phyloP scores from a whole-genome alignment of 192 early-diverging fungal genomes.

The Coemansia sp. region DNA sequence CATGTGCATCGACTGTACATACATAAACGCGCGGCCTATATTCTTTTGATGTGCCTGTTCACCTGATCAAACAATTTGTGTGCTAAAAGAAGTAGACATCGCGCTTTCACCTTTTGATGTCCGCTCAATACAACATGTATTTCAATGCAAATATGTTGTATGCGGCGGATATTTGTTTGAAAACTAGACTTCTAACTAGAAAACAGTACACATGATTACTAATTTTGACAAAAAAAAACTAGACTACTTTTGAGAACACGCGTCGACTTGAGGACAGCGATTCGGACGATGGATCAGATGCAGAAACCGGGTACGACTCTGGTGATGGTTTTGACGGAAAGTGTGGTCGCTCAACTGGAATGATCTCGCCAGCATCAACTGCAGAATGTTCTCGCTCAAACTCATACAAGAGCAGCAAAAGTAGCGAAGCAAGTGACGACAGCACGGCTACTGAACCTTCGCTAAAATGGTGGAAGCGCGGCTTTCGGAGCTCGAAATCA shows the following conservation, averaged over 20 bases:
- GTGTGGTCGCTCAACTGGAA: constrained; percentile 14
- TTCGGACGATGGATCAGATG: constrained; percentile 17
- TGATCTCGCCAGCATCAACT: constrained; percentile 28
- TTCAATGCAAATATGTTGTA: too few species aligned
- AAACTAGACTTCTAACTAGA: too few species aligned
- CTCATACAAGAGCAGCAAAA: constrained; percentile 31
- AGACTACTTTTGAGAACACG: neutral
- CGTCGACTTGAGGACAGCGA: constrained; percentile 9
- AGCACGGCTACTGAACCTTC: constrained; percentile 34
- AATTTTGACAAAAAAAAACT: neutral
- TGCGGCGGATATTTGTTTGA: too few species aligned
- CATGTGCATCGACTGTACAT: constrained; percentile 13
- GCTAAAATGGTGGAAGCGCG: constrained; percentile 40
- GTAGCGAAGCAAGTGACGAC: constrained; percentile 27
- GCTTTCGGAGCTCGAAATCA: constrained; percentile 15
- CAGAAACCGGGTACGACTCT: constrained; percentile 12
- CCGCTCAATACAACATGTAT: too few species aligned
- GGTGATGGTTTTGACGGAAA: constrained; percentile 45
- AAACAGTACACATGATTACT: neutral
- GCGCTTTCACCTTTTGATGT: too few species aligned
- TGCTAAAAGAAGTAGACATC: too few species aligned
- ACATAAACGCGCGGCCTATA: neutral
- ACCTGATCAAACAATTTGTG: neutral
- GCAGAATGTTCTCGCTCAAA: constrained; percentile 43
- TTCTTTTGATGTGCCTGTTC: neutral